Evolutionary conservation across 768 basidiomycete genomes (phyloP).

Genomic region (Russula earlei): DNA sequence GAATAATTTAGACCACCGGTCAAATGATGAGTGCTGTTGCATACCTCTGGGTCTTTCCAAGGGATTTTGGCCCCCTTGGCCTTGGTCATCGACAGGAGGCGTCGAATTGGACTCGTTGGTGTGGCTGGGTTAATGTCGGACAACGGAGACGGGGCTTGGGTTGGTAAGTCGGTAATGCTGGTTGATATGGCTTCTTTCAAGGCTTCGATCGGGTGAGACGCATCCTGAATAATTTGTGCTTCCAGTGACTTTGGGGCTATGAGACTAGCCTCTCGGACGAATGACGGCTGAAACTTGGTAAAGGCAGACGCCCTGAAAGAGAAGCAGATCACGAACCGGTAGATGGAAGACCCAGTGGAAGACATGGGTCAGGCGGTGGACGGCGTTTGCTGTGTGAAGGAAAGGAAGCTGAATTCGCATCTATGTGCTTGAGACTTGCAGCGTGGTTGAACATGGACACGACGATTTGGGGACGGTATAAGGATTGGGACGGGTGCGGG

Average conservation of each 20-base stretch:
- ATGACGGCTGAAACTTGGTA: slow-evolving; percentile 46
- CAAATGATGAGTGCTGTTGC: not conserved
- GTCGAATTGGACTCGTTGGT: slow-evolving; percentile 13
- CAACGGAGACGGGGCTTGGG: slow-evolving; percentile 12
- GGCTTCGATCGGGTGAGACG: slow-evolving; percentile 25
- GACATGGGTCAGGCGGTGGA: slow-evolving; percentile 42
- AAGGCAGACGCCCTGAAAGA: not conserved
- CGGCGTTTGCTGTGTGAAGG: slow-evolving; percentile 28
- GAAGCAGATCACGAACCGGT: slow-evolving; percentile 35
- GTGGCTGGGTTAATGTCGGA: slow-evolving; percentile 2
- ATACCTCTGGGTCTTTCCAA: slow-evolving; percentile 19
- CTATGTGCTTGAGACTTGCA: slow-evolving; percentile 11
- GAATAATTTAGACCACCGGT: not conserved
- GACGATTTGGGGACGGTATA: not conserved
- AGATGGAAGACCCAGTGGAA: slow-evolving; percentile 63
- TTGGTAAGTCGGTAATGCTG: slow-evolving; percentile 31
- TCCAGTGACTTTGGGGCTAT: slow-evolving; percentile 49
- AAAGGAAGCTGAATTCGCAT: not conserved
- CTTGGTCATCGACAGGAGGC: slow-evolving; percentile 19
- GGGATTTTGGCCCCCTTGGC: slow-evolving; percentile 8
- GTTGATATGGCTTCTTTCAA: slow-evolving; percentile 16
- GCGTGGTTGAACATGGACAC: slow-evolving; percentile 17
- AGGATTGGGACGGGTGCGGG: not conserved
- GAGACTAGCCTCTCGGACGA: slow-evolving; percentile 56
- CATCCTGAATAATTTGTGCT: slow-evolving; percentile 35